These are phyloP conservation scores for Entomophthora muscae DNA, from an alignment of 371 early-diverging fungal genomes.

Conservation along the genomic window DNA sequence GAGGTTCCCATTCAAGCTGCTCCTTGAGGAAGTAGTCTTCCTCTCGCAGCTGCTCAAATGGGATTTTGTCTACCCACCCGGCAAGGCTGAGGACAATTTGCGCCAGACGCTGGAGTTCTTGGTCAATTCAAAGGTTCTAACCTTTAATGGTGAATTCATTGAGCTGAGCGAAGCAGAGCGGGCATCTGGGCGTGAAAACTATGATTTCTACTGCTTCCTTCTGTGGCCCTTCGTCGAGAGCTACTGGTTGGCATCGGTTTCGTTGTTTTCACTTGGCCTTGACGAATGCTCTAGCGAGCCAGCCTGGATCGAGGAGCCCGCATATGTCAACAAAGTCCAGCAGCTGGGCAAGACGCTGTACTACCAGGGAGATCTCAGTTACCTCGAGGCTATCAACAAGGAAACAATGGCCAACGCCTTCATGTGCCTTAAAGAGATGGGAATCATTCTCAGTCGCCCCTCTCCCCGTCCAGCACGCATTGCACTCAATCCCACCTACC, in stretches of 20 bases:
- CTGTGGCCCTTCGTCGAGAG: conserved; percentile 83
- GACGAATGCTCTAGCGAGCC: neutral
- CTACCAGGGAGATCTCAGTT: conserved; percentile 60
- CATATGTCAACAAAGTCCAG: conserved; percentile 50
- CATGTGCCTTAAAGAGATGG: conserved; percentile 41
- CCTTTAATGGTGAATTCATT: conserved; percentile 30
- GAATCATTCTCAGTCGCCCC: conserved; percentile 30
- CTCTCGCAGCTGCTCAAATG: conserved; percentile 58
- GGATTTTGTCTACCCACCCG: conserved; percentile 74
- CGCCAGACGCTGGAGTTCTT: conserved; percentile 43
- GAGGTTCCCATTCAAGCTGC: conserved; percentile 23
- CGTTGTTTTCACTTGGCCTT: conserved; percentile 12
- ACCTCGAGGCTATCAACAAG: conserved; percentile 72
- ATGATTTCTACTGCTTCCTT: conserved; percentile 73
- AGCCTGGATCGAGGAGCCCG: conserved; percentile 44
- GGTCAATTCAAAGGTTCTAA: conserved; percentile 31
- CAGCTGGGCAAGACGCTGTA: conserved; percentile 65
- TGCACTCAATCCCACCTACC: conserved; percentile 29
- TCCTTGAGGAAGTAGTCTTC: conserved; percentile 53
- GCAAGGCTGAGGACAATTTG: conserved; percentile 50
- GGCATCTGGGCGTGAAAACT: conserved; percentile 61
- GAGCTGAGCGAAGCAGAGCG: conserved; percentile 44
- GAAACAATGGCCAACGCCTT: conserved; percentile 68
- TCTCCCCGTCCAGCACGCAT: conserved; percentile 20
- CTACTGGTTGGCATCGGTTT: conserved; percentile 53